Base-by-base conservation (phyloP, 139 green algal species). In the Eudorina sp. region DNA sequence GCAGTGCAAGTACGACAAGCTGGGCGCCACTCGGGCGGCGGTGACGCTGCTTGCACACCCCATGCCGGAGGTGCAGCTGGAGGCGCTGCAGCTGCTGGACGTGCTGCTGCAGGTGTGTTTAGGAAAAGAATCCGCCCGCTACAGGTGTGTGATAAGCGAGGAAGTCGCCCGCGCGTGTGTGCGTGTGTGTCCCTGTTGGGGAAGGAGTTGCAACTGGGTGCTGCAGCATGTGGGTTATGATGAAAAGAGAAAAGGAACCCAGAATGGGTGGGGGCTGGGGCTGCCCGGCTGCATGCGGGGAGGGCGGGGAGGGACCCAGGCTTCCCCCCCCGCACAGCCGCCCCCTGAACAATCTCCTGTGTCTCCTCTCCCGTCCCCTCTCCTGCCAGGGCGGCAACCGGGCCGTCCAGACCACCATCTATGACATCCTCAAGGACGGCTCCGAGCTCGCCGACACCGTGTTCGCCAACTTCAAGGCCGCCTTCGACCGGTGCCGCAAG, bases 61-160 rank as follows among this genome's bases (percentile, higher is more conserved):
- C 4, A 58, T 41, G 69, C 41, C 78, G 0, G 70, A 89, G 45
- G 81, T 91, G 80, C 88, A 91, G 81, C 51, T 80, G 36, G 88
- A 91, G 88, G 88, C 88, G 41, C 55, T 91, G 45, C 16, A 83
- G 80, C 80, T 91, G 81, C 81, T 91, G 40, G 31, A 77, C 21
- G 72, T 58, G 31, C 88, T 91, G 80, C 81, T 91, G 18, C 29
- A 66, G 62, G 80, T 86, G 43, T 13, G 79, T 2, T 31, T 27
- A 81, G 68, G 68, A 53, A 38, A 14, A 4, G 38, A 13, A 27
- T 4, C 38, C 5, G 68, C n/a, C n/a, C n/a, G n/a, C n/a, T n/a
- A n/a, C n/a, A n/a, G n/a, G n/a, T n/a, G n/a, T n/a, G n/a, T n/a
- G n/a, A n/a, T n/a, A n/a, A n/a, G n/a, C n/a, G n/a, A n/a, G n/a